phyloP scores from a whole-genome alignment of 163 green algal species.

The Scenedesmus sp. region DNA sequence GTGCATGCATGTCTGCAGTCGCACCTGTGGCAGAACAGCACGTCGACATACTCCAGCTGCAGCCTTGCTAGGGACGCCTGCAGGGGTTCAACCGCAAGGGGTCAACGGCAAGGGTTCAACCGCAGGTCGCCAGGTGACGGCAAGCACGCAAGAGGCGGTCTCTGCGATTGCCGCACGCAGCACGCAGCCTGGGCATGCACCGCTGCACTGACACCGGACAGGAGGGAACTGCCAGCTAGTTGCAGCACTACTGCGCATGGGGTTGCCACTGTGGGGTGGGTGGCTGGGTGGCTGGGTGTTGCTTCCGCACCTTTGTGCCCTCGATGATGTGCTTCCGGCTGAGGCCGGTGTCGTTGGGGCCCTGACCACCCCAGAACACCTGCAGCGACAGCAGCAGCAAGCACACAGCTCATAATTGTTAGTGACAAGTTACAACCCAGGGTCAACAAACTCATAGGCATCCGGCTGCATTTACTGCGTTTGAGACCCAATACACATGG shows the following conservation, averaged over 20 bases:
- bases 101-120: no score
- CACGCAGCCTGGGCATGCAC: not conserved
- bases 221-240: no score
- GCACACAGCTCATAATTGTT: no score
- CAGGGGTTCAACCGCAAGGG: no score
- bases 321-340: constrained; percentile 93
- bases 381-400: constrained; percentile 16
- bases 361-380: constrained; percentile 76
- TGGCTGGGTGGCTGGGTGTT: not conserved
- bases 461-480: no score
- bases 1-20: not conserved
- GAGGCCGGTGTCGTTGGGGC: constrained; percentile 82
- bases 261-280: no score
- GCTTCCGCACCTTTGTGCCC: constrained; percentile 69
- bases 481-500: no score
- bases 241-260: no score
- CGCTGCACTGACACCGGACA: no score
- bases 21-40: constrained; percentile 87
- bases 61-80: constrained; percentile 81
- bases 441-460: no score
- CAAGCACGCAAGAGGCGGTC: not conserved
- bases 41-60: constrained; percentile 85
- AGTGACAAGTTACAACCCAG: no score
- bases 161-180: not conserved
- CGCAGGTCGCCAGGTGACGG: no score